Base-by-base conservation (phyloP, 2,329 filamentous ascomycete species). In the Rutstroemia sp. region DNA sequence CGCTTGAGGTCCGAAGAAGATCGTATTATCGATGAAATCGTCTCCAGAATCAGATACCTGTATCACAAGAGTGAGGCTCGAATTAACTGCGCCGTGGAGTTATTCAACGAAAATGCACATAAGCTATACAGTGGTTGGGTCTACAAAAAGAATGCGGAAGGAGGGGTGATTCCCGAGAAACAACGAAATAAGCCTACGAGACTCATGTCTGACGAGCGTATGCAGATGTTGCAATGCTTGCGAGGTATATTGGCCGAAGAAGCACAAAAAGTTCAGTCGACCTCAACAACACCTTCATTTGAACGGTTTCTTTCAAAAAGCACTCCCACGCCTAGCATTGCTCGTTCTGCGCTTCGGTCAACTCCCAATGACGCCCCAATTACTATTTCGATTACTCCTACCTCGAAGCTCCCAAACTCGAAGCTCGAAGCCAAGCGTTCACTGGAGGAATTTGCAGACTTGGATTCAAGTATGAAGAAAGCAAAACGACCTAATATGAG, bases 121-220 rank as follows among this genome's bases (percentile, higher is more conserved):
- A n/a, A 30, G 1, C n/a, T 61, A 4, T 62, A 58, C 45, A 46
- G 42, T 10, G 52, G 52, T 12, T 65, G 63, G 63, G 51, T 62
- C 2, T 19, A 55, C 5, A 65, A 65, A 38, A 54, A 57, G 2
- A 59, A 54, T 16, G 62, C 59, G 34, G 61, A 64, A 7, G 49
- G 59, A 30, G 59, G 53, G 0, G 48, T 60, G 12, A 38, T 65
- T 27, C 63, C 63, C n/a, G 42, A 54, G 16, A 50, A 21, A 21
- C 63, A 54, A 14, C 41, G 58, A 9, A 19, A 57, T 4, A 51
- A 51, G 16, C 57, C 53, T 14, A 54, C 45, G 7, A 60, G 52
- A 21, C 51, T 61, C 6, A 61, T 54, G 19, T 25, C 41, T 0
- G 18, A 27, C 2, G 59, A 63, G 27, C 47, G 59, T 19, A 23